These are phyloP conservation scores for Sugiyamaella xylanicola DNA, from an alignment of 1,139 yeast genomes.

Conservation along the genomic window DNA sequence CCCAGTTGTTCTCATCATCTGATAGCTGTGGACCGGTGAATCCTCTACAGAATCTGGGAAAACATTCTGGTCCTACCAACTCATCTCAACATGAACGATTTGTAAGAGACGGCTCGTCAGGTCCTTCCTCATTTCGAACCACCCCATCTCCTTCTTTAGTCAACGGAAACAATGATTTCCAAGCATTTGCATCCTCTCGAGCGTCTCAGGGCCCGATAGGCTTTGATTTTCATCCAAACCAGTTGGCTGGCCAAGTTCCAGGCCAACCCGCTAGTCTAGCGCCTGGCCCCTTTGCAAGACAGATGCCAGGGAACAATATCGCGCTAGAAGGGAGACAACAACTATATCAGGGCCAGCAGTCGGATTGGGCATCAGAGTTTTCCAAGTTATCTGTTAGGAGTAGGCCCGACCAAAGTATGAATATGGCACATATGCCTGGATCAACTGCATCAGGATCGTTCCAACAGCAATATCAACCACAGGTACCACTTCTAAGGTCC, in stretches of 20 bases:
- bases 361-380: slow-evolving; percentile 27
- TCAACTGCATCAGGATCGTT: slow-evolving; percentile 6
- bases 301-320: neutral
- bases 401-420: neutral
- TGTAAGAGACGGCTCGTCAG: slow-evolving; percentile 12
- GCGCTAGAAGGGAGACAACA: slow-evolving; percentile 17
- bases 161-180: slow-evolving; percentile 18
- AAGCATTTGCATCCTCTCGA: slow-evolving; percentile 15
- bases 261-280: neutral
- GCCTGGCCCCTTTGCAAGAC: neutral
- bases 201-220: neutral
- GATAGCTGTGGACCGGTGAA: slow-evolving; percentile 42
- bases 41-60: slow-evolving; percentile 39
- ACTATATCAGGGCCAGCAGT: neutral
- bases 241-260: neutral
- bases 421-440: slow-evolving; percentile 12
- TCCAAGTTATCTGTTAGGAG: slow-evolving; percentile 17
- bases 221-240: slow-evolving; percentile 4
- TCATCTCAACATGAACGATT: slow-evolving; percentile 37
- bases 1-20: slow-evolving; percentile 20
- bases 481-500: neutral
- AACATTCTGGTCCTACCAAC: slow-evolving; percentile 36
- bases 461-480: slow-evolving; percentile 9
- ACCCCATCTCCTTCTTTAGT: slow-evolving; percentile 12
- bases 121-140: slow-evolving; percentile 9